Evolutionary conservation across 257 asterid species (phyloP), one percentile per base, ranked within the genome.

Genomic region (Penstemon eatonii): DNA sequence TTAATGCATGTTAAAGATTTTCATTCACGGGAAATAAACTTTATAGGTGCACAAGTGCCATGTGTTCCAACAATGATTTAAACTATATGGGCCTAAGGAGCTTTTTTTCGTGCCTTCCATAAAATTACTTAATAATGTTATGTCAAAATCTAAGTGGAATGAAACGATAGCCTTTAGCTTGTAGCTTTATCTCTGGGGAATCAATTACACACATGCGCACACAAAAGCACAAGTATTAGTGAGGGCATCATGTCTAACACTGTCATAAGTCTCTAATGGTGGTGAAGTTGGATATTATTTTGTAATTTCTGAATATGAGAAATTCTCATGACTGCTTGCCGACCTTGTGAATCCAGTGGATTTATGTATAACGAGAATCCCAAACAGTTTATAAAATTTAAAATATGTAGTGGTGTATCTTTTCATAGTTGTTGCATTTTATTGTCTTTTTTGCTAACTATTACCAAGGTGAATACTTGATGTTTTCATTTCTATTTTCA

Each of bases 401-500:
- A 42, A 15, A 11, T 63, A 11, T 55, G 59, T 58, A 41, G 8
- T 66, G 9, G 33, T 56, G 56, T 39, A 65, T 49, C 47, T 59
- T 52, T 60, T 55, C 43, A 46, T 65, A 19, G 54, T 68, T 41
- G 41, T 46, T 4, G 38, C 61, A 40, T 59, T 64, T 68, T 63
- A 18, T 12, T 67, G 25, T 33, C 41, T 33, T 58, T 59, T 60
- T 51, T 12, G 53, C 41, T 37, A 47, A 56, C 25, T 43, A 68
- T 37, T 61, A n/a, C 33, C 9, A 5, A 55, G 51, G 42, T 71
- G 59, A 51, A 56, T 37, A 33, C 45, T 42, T 68, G 60, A n/a
- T 37, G 49, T 18, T 70, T 57, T 50, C 36, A 36, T 9, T 15
- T 66, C 54, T 41, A 62, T 51, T 56, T 70, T 75, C 63, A 47